Evolutionary conservation across 2,329 filamentous ascomycete genomes (phyloP).

Genomic region (Bipolaris zeicola): DNA sequence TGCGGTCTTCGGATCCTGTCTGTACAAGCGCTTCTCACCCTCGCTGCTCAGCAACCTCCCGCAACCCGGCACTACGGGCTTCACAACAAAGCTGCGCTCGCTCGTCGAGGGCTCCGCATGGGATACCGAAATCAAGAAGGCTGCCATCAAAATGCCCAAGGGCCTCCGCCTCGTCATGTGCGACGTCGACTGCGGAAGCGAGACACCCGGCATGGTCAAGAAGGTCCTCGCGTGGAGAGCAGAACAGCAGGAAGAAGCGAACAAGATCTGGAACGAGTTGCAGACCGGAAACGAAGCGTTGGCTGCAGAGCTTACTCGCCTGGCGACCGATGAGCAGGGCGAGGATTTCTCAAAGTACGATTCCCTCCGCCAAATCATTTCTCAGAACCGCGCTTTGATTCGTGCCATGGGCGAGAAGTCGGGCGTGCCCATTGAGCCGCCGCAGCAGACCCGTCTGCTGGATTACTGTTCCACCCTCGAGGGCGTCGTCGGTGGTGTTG

Average conservation of each 20-base stretch:
- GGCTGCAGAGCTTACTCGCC: slow-evolving; percentile 64
- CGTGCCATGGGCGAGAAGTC: slow-evolving; percentile 76
- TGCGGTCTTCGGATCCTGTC: slow-evolving; percentile 88
- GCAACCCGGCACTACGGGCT: slow-evolving; percentile 68
- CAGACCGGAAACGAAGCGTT: slow-evolving; percentile 76
- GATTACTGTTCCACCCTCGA: slow-evolving; percentile 73
- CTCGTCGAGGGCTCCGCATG: slow-evolving; percentile 70
- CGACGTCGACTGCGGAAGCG: slow-evolving; percentile 91
- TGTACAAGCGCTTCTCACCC: slow-evolving; percentile 92
- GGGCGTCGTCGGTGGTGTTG: slow-evolving; percentile 88
- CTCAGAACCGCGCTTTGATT: slow-evolving; percentile 64
- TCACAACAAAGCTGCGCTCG: slow-evolving; percentile 66
- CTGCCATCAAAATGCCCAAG: slow-evolving; percentile 70
- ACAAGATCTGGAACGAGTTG: slow-evolving; percentile 73
- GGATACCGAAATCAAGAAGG: slow-evolving; percentile 79
- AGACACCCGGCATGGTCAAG: slow-evolving; percentile 96
- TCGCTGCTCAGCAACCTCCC: slow-evolving; percentile 70
- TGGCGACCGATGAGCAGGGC: slow-evolving; percentile 53
- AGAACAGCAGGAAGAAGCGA: slow-evolving; percentile 66
- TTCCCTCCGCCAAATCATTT: slow-evolving; percentile 59
- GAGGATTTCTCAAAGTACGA: slow-evolving; percentile 49
- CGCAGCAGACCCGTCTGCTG: slow-evolving; percentile 80
- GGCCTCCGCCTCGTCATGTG: slow-evolving; percentile 87
- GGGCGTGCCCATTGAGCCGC: slow-evolving; percentile 86
- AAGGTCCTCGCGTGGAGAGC: slow-evolving; percentile 83